Evolutionary conservation across 2,329 filamentous ascomycete genomes (phyloP), one percentile per base, ranked within the genome.

Genomic region (Penicillium sp.): DNA sequence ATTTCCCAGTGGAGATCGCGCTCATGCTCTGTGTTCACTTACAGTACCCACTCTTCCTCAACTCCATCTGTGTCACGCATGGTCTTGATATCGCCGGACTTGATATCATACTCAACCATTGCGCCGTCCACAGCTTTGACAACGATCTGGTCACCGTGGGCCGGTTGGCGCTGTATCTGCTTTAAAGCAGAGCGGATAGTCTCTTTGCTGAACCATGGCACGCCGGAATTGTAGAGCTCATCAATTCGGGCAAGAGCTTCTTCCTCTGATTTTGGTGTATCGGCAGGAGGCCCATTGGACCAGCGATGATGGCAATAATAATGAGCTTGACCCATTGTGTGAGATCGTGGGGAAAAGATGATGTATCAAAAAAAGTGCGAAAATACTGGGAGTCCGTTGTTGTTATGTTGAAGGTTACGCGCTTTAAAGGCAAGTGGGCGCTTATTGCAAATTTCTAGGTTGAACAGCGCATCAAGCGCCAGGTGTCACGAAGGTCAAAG

Each of bases 171-270:
- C n/a, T 59, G 55, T 2, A 49, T 57, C 46, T 63, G 53, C 45
- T 58, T 48, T 33, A 41, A 37, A 22, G 46, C 45, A 2, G 49
- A 41, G 16, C 53, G 53, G 21, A 63, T 52, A 13, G 27, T 29
- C 3, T 55, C 41, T 35, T 62, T 63, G 31, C 54, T 62, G 41
- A 71, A 71, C 31, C 70, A 62, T 6, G 60, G 61, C 9, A 59
- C 61, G 7, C 66, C 65, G 1, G 56, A 48, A 1, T 56, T 46
- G 46, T 68, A 70, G 8, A 66, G 51, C 5, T 56, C 46, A 14
- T 57, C 35, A 27, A 69, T 59, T 22, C 61, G 64, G 3, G 53
- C 58, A 5, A 67, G 26, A 9, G 60, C 61, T 6, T 57, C 52
- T 2, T 63, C 53, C 11, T 56, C 60, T 16, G 58, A 58, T 24